Base-by-base conservation (phyloP, 768 basidiomycete species). In the Boletus tomentosulus region DNA sequence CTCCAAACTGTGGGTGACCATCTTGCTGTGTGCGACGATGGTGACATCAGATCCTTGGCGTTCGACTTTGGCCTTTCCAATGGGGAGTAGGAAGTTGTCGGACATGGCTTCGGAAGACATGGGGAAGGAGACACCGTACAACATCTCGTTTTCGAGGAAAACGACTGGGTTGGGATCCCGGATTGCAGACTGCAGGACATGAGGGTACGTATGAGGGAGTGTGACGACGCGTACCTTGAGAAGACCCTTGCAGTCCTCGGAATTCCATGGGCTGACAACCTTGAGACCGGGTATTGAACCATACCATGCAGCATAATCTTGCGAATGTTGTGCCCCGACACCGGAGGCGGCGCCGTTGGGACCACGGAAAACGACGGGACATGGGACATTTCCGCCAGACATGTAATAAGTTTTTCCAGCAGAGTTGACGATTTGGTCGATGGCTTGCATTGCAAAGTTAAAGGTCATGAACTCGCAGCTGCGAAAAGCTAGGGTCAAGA, bases 391-490 rank as follows among this genome's bases (percentile, higher is more conserved):
- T 59, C 97, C 97, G 54, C 97, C 97, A 37, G 97, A 98, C 97
- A 99, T 99, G 83, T 99, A 99, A 75, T 98, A 95, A 4, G 97
- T 99, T 80, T 98, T 99, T 56, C 92, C 97, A 52, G 89, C 97
- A n/a, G 97, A 98, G 82, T 99, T 99, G 74, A 99, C 93, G 58
- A 99, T 99, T 68, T 99, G 97, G 76, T 99, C 97, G 71, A 99
- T 98, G 54, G 97, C 95, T 75, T 95, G 93, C 96, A 98, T 99
- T 60, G 96, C 96, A 70, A 99, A 98, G 81, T 99, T 98, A 81
- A 96, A 98, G 15, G 96, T 98, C 96, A 98, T 98, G 79, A 98
- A 99, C 78, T 98, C 96, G 81, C 95, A 98, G 66, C 91, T 93
- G 55, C 28, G 34, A 37, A 30, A 25, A 59, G 19, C 28, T 8